Conservation (phyloP, 306 rosid genomes). For the Begonia loranthoides region DNA sequence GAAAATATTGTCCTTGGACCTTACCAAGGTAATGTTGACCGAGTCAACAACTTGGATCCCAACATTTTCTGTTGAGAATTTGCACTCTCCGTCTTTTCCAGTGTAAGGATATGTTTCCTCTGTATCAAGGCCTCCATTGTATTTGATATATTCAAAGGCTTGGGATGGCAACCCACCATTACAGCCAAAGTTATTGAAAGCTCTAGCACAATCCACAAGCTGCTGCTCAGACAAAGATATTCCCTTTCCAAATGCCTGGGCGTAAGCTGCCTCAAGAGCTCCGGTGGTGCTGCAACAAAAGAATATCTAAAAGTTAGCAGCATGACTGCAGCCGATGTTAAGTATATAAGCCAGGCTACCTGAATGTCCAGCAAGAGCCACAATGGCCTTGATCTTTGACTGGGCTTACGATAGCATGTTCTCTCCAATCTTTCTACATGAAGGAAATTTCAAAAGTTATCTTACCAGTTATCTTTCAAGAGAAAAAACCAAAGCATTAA, state of each 20-base stretch:
- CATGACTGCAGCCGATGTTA: not conserved
- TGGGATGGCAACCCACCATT: conserved; percentile 90
- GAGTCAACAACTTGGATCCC: conserved; percentile 52
- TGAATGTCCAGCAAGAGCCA: conserved; percentile 67
- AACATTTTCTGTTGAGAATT: conserved; percentile 46
- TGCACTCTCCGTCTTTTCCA: conserved; percentile 39
- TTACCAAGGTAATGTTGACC: conserved; percentile 75
- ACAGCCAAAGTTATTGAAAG: conserved; percentile 89
- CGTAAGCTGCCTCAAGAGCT: conserved; percentile 82
- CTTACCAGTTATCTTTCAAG: not conserved
- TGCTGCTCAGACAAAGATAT: conserved; percentile 94
- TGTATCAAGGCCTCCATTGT: conserved; percentile 83
- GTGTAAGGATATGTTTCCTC: conserved; percentile 84
- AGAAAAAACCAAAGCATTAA: too few relatives aligned
- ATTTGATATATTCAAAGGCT: conserved; percentile 87
- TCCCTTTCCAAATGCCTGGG: conserved; percentile 51
- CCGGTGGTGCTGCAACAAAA: conserved; percentile 71
- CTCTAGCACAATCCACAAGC: conserved; percentile 85
- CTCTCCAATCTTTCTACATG: conserved; percentile 90
- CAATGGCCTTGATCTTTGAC: conserved; percentile 76
- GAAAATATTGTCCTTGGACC: conserved; percentile 3
- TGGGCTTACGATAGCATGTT: conserved; percentile 57
- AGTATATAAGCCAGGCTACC: conserved; percentile 16
- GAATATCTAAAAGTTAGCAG: conserved; percentile 2
- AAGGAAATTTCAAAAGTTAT: not conserved